Evolutionary conservation across 2,329 filamentous ascomycete species (phyloP).

Genomic region (Penicillium paneum): DNA sequence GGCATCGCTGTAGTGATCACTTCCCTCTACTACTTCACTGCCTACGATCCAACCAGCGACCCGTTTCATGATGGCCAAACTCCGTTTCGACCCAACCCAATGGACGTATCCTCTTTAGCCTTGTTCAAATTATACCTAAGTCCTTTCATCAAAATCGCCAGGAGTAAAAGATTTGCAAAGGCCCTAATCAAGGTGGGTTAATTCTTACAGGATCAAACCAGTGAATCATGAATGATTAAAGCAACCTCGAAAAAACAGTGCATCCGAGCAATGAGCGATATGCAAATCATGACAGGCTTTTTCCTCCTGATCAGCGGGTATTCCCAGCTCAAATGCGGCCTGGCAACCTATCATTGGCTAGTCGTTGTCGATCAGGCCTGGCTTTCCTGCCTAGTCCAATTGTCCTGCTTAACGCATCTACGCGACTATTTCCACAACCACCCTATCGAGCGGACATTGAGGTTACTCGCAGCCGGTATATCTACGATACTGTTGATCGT

Average conservation of each 20-base stretch:
- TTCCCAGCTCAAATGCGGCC: conserved; percentile 4
- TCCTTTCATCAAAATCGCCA: background rate
- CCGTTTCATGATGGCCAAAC: background rate
- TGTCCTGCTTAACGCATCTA: conserved; percentile 8
- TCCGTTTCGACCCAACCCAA: conserved; percentile 3
- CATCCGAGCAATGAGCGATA: conserved; percentile 1
- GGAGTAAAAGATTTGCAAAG: background rate
- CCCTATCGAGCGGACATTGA: background rate
- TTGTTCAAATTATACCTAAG: background rate
- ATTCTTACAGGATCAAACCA: background rate
- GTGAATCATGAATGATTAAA: background rate
- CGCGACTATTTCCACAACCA: conserved; percentile 1
- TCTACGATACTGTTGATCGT: background rate
- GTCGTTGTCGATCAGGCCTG: conserved; percentile 6
- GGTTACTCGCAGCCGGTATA: conserved; percentile 1
- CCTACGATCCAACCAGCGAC: conserved; percentile 3
- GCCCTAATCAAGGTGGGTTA: background rate
- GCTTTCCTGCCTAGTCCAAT: conserved; percentile 11
- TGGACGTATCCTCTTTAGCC: background rate
- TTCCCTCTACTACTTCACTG: background rate
- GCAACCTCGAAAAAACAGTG: background rate
- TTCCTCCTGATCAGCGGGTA: conserved; percentile 8
- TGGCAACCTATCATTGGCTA: conserved; percentile 8
- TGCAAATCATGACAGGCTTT: conserved; percentile 8
- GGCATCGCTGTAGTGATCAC: conserved; percentile 4